Conservation (phyloP, 2,329 filamentous ascomycete genomes). For the Colletotrichum lini region DNA sequence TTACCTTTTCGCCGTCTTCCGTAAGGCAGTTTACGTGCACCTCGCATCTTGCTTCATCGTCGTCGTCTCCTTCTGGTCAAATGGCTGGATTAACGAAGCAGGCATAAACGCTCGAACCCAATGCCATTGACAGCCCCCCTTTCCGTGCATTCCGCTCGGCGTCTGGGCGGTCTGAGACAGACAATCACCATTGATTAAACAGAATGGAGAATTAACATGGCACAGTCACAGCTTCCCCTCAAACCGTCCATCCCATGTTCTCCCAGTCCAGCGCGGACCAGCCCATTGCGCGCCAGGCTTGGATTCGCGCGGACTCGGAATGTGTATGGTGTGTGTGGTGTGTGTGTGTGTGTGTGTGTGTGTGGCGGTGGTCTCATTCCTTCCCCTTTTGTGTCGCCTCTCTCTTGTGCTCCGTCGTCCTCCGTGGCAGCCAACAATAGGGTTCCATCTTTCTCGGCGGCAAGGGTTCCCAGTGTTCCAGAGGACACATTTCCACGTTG, state of each 20-base stretch:
- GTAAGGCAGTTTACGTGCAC: background rate
- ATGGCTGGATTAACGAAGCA: background rate
- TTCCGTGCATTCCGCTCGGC: slow-evolving; percentile 21
- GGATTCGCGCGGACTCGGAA: slow-evolving; percentile 1
- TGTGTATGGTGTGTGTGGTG: background rate
- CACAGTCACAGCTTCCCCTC: slow-evolving; percentile 3
- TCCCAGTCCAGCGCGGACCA: slow-evolving; percentile 25
- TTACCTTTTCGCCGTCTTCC: background rate
- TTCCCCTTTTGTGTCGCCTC: slow-evolving; percentile 13
- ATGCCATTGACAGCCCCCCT: slow-evolving; percentile 24
- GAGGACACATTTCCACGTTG: slow-evolving; percentile 38
- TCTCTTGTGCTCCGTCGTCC: background rate
- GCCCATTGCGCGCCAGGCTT: slow-evolving; percentile 24
- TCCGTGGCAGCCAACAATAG: slow-evolving; percentile 9
- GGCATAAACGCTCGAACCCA: slow-evolving; percentile 25
- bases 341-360: slow-evolving; percentile 20
- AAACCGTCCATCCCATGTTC: slow-evolving; percentile 7
- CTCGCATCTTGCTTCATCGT: background rate
- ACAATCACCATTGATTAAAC: slow-evolving; percentile 1
- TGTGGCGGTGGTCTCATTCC: slow-evolving; percentile 18
- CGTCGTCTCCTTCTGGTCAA: background rate
- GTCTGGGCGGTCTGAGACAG: slow-evolving; percentile 37
- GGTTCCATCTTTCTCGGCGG: background rate
- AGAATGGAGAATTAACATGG: slow-evolving; percentile 2
- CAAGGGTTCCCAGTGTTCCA: slow-evolving; percentile 6